A percentile compares a stretch with the other conserved stretches of the same genome.
phyloP scores from a whole-genome alignment of 1,139 yeast species.

The Candida pseudoviswanathii region DNA sequence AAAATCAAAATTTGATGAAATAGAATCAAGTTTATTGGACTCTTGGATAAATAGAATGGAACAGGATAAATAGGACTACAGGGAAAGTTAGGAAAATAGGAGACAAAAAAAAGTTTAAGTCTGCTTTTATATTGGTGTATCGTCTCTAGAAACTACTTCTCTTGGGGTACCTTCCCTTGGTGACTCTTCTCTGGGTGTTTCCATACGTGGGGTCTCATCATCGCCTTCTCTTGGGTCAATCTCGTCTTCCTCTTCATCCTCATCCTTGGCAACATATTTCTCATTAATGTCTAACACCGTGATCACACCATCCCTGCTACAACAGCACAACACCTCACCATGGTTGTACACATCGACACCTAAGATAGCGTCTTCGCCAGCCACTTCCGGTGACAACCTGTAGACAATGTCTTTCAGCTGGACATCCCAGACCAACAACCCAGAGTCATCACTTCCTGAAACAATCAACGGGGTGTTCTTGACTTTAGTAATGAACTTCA shows the following conservation, averaged over 20 bases:
- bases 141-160: slow-evolving; percentile 3
- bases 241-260: neutral
- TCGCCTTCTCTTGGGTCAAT: neutral
- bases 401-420: slow-evolving; percentile 60
- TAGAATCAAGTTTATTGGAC: slow-evolving; percentile 45
- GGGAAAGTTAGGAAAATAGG: neutral
- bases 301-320: slow-evolving; percentile 29
- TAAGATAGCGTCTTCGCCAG: slow-evolving; percentile 43
- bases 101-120: neutral
- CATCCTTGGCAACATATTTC: slow-evolving; percentile 10
- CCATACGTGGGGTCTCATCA: slow-evolving; percentile 5
- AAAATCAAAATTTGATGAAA: slow-evolving; percentile 38
- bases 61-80: slow-evolving; percentile 4
- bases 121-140: slow-evolving; percentile 3
- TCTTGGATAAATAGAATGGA: slow-evolving; percentile 47
- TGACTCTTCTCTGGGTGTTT: slow-evolving; percentile 7
- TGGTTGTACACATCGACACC: slow-evolving; percentile 45
- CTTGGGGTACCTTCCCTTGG: neutral
- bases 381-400: slow-evolving; percentile 22
- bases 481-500: slow-evolving; percentile 41
- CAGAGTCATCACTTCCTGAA: slow-evolving; percentile 68
- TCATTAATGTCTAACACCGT: slow-evolving; percentile 26
- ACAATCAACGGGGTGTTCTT: slow-evolving; percentile 45
- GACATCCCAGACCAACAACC: slow-evolving; percentile 72
- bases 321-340: slow-evolving; percentile 44